These are phyloP conservation scores for Chrysanthemum lavandulifolium DNA, from an alignment of 129 eudicot species.

Conservation along the genomic window DNA sequence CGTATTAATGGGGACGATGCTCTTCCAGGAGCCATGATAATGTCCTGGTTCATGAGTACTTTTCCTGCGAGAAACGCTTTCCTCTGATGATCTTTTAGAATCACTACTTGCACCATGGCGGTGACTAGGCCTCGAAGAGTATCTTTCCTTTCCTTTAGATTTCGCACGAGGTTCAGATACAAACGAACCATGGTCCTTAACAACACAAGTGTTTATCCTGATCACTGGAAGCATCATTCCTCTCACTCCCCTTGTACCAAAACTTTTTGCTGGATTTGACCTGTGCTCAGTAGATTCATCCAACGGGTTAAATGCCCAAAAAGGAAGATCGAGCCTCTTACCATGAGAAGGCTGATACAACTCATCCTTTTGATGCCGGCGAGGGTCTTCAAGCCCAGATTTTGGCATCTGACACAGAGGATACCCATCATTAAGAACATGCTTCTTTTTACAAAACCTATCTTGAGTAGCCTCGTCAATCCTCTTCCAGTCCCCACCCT, in stretches of 20 bases:
- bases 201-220: slow-evolving; percentile 92
- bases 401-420: slow-evolving; percentile 85
- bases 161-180: slow-evolving; percentile 61
- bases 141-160: slow-evolving; percentile 63
- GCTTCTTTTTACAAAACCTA: slow-evolving; percentile 53
- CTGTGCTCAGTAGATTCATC: slow-evolving; percentile 64
- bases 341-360: slow-evolving; percentile 57
- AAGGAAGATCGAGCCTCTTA: slow-evolving; percentile 75
- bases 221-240: slow-evolving; percentile 89
- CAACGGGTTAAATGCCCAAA: slow-evolving; percentile 75
- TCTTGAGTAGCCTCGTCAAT: slow-evolving; percentile 65
- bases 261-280: slow-evolving; percentile 45
- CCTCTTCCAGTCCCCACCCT: slow-evolving; percentile 97
- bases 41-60: slow-evolving; percentile 41
- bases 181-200: slow-evolving; percentile 79
- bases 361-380: slow-evolving; percentile 72
- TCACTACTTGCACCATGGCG: slow-evolving; percentile 44
- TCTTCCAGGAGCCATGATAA: slow-evolving; percentile 35
- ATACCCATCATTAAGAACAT: slow-evolving; percentile 84
- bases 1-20: slow-evolving; percentile 34
- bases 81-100: slow-evolving; percentile 64
- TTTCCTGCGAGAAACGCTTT: slow-evolving; percentile 48
- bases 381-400: slow-evolving; percentile 84
- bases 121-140: slow-evolving; percentile 53
- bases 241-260: slow-evolving; percentile 54